Evolutionary conservation across 306 rosid species (phyloP), one percentile per base, ranked within the genome.

Genomic region (Lablab purpureus): DNA sequence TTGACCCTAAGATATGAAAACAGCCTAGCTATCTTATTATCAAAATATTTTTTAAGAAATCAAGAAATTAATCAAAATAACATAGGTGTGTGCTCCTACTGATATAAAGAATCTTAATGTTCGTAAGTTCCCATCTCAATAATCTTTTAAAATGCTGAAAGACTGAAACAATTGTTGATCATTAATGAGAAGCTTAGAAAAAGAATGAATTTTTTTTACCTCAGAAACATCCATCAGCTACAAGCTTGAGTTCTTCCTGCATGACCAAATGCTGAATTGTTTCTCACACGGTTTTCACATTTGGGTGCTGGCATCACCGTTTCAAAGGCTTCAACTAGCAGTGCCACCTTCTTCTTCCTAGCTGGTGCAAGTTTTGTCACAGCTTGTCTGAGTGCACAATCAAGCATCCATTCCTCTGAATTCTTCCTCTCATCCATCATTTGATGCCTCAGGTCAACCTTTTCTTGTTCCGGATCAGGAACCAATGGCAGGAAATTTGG

Each of bases 381-480:
- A 0, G 84, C 85, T 71, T 81, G 87, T 27, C 90, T 91, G 7
- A 95, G 92, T 50, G 93, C 98, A 55, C 78, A 82, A 83, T 95
- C 99, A 60, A 93, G 71, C 99, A 95, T 95, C 99, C 99, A 95
- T 40, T 95, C 94, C 76, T 93, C 96, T 23, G 97, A 71, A 79
- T 89, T 91, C 68, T 90, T 95, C 71, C 92, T 87, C 67, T 90
- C 93, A 74, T 95, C 99, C 82, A 87, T 73, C 87, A 80, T 82
- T 81, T 91, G 99, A 78, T 93, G 98, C 90, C 81, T 95, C 84
- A 93, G 82, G 28, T 91, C 93, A 72, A 95, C 93, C 73, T 87
- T 95, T 52, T 95, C 97, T 25, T 77, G 67, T 43, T 86, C 96
- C 32, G 88, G 88, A 1, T 90, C 96, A 2, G 91, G 85, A 67